Evolutionary conservation across 805 yeast species (phyloP).

Genomic region (Saturnispora gosingensis): DNA sequence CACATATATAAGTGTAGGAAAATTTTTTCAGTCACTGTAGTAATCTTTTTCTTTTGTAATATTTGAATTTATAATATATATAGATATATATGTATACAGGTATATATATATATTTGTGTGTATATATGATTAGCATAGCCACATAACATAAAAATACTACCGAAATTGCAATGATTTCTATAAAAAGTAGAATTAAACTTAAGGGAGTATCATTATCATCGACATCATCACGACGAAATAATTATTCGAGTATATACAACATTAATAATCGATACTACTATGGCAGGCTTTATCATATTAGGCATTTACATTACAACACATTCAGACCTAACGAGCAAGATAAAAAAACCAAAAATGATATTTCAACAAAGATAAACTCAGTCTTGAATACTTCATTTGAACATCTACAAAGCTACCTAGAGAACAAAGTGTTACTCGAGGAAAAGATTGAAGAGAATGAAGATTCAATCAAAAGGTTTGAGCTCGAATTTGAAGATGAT

Average conservation of each 20-base stretch:
- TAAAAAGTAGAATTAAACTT: neutral
- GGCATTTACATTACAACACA: neutral
- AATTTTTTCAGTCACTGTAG: neutral
- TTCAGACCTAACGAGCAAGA: neutral
- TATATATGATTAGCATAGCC: neutral
- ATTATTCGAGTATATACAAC: neutral
- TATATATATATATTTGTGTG: too few relatives aligned
- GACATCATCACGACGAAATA: neutral
- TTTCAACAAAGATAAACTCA: neutral
- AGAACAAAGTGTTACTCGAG: neutral
- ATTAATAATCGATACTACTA: neutral
- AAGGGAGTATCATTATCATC: neutral
- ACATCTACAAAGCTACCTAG: neutral
- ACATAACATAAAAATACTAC: neutral
- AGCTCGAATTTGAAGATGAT: constrained; percentile 3
- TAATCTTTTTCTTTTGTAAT: neutral
- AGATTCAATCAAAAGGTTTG: neutral
- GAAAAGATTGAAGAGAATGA: neutral
- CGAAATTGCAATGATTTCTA: neutral
- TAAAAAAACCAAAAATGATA: neutral
- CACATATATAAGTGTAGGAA: neutral
- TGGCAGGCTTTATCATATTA: too few relatives aligned
- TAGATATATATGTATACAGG: neutral
- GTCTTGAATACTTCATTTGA: neutral
- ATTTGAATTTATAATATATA: too few relatives aligned